Evolutionary conservation across 2,329 filamentous ascomycete genomes (phyloP).

Genomic region (Zymoseptoria tritici): DNA sequence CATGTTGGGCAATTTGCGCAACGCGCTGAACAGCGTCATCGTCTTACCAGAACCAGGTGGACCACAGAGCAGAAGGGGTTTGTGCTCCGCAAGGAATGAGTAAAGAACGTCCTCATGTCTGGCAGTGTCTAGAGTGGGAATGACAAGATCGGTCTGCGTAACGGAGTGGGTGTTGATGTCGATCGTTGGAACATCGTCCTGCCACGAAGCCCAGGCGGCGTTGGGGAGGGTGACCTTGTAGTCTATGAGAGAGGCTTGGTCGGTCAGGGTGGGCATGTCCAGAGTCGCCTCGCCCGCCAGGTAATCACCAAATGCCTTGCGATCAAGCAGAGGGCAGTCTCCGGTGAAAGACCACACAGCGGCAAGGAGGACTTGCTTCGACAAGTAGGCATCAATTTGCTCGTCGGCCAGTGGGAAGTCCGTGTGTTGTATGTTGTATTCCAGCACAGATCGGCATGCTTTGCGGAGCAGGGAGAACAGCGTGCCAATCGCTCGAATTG

Average conservation of each 20-base stretch:
- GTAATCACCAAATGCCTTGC: slow-evolving; percentile 82
- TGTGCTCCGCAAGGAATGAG: slow-evolving; percentile 98
- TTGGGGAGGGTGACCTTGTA: slow-evolving; percentile 84
- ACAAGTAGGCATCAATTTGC: slow-evolving; percentile 79
- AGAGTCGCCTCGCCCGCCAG: slow-evolving; percentile 76
- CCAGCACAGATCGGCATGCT: slow-evolving; percentile 79
- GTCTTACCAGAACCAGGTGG: slow-evolving; percentile 98
- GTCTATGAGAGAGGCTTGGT: slow-evolving; percentile 79
- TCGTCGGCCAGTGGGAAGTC: slow-evolving; percentile 90
- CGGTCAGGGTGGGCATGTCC: slow-evolving; percentile 71
- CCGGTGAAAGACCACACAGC: slow-evolving; percentile 94
- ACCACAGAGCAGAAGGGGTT: slow-evolving; percentile 90
- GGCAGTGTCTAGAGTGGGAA: slow-evolving; percentile 93
- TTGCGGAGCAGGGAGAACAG: slow-evolving; percentile 96
- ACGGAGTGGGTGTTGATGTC: slow-evolving; percentile 98
- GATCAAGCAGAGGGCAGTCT: slow-evolving; percentile 81
- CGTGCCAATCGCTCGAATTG: slow-evolving; percentile 81
- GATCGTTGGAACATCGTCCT: slow-evolving; percentile 84
- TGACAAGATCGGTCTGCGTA: slow-evolving; percentile 96
- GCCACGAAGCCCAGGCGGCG: slow-evolving; percentile 87
- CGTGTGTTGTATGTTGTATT: slow-evolving; percentile 89
- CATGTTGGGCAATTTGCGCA: slow-evolving; percentile 96
- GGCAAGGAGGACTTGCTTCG: slow-evolving; percentile 89
- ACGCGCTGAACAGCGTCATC: slow-evolving; percentile 97
- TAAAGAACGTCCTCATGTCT: slow-evolving; percentile 98